A percentile compares a stretch with the other conserved stretches of the same genome.
Conservation (phyloP, 306 rosid genomes). For the Trifolium pratense region DNA sequence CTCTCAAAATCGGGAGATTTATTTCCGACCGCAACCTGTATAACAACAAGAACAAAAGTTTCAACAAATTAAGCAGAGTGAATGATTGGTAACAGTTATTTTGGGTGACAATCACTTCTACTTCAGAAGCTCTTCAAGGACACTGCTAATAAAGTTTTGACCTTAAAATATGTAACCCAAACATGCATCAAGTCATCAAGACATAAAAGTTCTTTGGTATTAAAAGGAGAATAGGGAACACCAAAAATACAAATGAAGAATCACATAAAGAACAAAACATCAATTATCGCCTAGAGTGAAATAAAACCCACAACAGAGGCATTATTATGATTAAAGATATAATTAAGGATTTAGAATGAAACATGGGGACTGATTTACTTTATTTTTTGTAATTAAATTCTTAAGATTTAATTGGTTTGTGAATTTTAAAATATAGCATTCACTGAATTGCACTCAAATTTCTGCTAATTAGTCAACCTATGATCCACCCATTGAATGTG, state of each 20-base stretch:
- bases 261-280: slow-evolving; percentile 28
- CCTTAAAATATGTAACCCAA: neutral
- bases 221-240: slow-evolving; percentile 13
- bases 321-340: slow-evolving; percentile 20
- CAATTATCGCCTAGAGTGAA: slow-evolving; percentile 17
- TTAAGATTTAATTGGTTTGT: slow-evolving; percentile 3
- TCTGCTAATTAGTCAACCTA: neutral
- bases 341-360: slow-evolving; percentile 24
- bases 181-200: slow-evolving; percentile 6
- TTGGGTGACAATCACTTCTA: neutral
- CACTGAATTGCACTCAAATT: slow-evolving; percentile 17
- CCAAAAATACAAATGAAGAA: slow-evolving; percentile 28
- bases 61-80: slow-evolving; percentile 19
- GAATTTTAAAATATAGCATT: neutral
- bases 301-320: slow-evolving; percentile 31
- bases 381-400: neutral
- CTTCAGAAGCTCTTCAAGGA: neutral
- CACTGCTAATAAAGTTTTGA: neutral
- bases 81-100: neutral
- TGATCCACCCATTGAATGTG: neutral
- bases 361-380: neutral
- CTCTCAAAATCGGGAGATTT: slow-evolving; percentile 87
- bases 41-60: slow-evolving; percentile 44
- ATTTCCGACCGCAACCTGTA: slow-evolving; percentile 94
- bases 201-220: neutral